Percentiles rank a stretch among this genome's conserved stretches.
Conservation (phyloP, 305 asterid genomes). For the Andrographis paniculata region DNA sequence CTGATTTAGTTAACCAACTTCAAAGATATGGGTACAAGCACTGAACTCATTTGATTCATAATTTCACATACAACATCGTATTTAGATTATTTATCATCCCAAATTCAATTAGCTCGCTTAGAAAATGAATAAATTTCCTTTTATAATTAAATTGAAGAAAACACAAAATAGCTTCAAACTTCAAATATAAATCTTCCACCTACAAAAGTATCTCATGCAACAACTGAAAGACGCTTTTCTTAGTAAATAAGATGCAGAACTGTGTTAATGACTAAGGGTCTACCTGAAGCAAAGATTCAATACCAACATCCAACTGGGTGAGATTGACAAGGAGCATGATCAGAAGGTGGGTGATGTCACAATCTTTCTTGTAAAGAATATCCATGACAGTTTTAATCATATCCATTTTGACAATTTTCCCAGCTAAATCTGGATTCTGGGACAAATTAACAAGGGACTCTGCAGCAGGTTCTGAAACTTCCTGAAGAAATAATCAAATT, state of each 20-base stretch:
- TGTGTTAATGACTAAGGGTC: conserved; percentile 8
- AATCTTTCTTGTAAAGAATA: conserved; percentile 50
- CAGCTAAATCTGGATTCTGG: conserved; percentile 54
- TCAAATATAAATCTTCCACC: neutral
- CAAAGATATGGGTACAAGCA: conserved; percentile 6
- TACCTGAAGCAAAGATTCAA: conserved; percentile 88
- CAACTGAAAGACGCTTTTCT: neutral
- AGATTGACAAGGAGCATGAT: conserved; percentile 92
- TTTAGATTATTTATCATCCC: neutral
- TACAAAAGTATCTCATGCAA: neutral
- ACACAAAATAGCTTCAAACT: neutral
- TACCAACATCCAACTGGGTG: conserved; percentile 78
- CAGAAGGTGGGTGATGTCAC: conserved; percentile 50
- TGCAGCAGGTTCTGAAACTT: conserved; percentile 87
- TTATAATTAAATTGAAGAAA: conserved; percentile 4
- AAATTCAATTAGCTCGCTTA: conserved; percentile 1
- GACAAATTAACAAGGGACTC: conserved; percentile 90
- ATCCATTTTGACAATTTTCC: conserved; percentile 56
- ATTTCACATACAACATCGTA: neutral
- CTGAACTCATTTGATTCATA: neutral
- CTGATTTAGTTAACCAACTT: conserved; percentile 9
- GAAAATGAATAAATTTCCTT: neutral
- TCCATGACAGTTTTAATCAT: conserved; percentile 57
- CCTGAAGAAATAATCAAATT: conserved; percentile 38
- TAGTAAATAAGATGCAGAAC: conserved; percentile 6